Percentiles rank a stretch among this genome's conserved stretches.
phyloP scores from a whole-genome alignment of 805 yeast species.

The Suhomyces pyralidae region DNA sequence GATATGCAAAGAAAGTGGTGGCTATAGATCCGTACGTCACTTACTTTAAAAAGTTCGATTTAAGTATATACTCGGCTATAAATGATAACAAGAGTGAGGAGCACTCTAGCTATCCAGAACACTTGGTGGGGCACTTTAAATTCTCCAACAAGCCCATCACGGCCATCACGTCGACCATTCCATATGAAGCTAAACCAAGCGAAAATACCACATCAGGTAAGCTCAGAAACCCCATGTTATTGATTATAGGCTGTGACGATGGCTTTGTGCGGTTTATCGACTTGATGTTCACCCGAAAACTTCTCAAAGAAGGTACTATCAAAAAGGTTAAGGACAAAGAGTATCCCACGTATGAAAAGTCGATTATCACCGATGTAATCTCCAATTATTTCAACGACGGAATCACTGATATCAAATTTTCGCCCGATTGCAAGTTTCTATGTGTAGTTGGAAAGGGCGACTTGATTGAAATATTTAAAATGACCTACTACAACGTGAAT shows the following conservation, averaged over 20 bases:
- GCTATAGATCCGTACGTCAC: constrained; percentile 31
- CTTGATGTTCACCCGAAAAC: constrained; percentile 31
- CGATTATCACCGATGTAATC: constrained; percentile 47
- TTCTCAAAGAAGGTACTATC: not conserved
- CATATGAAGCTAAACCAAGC: constrained; percentile 8
- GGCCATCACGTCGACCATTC: constrained; percentile 32
- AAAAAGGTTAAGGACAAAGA: constrained; percentile 23
- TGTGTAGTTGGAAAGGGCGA: constrained; percentile 56
- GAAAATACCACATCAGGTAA: not conserved
- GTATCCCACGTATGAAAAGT: constrained; percentile 15
- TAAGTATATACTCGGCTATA: constrained; percentile 17
- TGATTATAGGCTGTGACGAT: constrained; percentile 60
- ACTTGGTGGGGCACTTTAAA: constrained; percentile 55
- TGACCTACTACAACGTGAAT: constrained; percentile 41
- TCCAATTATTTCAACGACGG: constrained; percentile 68
- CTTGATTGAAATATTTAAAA: constrained; percentile 37
- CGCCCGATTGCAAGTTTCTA: constrained; percentile 48
- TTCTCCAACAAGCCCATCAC: constrained; percentile 61
- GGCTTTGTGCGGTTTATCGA: constrained; percentile 62
- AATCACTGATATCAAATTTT: constrained; percentile 46
- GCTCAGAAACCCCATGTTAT: constrained; percentile 39
- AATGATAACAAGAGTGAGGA: not conserved
- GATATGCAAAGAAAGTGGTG: constrained; percentile 15
- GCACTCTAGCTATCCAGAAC: constrained; percentile 3
- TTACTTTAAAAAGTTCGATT: constrained; percentile 35